A percentile compares a stretch with the other conserved stretches of the same genome.
Evolutionary conservation across 2,329 filamentous ascomycete genomes (phyloP).

Genomic region (Diaporthe citriasiana): DNA sequence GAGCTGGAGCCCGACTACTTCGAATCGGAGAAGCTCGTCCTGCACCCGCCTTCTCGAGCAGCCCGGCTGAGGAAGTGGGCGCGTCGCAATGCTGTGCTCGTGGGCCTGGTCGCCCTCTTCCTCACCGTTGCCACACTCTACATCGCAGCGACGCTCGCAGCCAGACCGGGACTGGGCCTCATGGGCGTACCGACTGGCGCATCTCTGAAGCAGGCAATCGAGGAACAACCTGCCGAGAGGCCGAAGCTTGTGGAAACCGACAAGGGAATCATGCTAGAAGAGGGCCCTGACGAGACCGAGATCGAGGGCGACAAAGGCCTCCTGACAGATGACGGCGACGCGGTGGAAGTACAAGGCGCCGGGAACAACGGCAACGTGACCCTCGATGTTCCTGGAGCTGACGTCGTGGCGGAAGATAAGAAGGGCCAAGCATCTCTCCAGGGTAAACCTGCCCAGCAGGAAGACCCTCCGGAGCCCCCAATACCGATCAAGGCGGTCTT

Average conservation of each 20-base stretch:
- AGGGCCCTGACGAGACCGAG: conserved; percentile 13
- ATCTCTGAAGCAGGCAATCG: conserved; percentile 28
- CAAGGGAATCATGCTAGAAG: neutral
- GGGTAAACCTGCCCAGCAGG: conserved; percentile 56
- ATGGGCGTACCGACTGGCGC: conserved; percentile 4
- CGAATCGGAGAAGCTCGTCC: conserved; percentile 32
- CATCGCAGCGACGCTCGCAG: conserved; percentile 1
- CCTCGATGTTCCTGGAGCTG: neutral
- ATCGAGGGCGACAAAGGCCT: neutral
- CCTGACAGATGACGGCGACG: neutral
- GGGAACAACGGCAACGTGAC: conserved; percentile 13
- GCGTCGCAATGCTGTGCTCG: conserved; percentile 24
- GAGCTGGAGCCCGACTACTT: conserved; percentile 34
- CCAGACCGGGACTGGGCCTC: conserved; percentile 17
- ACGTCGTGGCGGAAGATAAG: conserved; percentile 44
- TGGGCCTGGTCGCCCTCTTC: conserved; percentile 33
- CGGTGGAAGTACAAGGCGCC: neutral
- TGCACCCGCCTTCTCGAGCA: neutral
- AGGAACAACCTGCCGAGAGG: neutral
- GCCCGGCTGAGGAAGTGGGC: conserved; percentile 27
- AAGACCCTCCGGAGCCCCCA: conserved; percentile 50
- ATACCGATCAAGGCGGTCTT: conserved; percentile 65
- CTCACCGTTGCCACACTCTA: conserved; percentile 35
- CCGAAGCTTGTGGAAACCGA: neutral
- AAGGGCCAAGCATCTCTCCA: conserved; percentile 57